Evolutionary conservation across 164 flowering plant species (phyloP).

Genomic region (Vitis cinerea): DNA sequence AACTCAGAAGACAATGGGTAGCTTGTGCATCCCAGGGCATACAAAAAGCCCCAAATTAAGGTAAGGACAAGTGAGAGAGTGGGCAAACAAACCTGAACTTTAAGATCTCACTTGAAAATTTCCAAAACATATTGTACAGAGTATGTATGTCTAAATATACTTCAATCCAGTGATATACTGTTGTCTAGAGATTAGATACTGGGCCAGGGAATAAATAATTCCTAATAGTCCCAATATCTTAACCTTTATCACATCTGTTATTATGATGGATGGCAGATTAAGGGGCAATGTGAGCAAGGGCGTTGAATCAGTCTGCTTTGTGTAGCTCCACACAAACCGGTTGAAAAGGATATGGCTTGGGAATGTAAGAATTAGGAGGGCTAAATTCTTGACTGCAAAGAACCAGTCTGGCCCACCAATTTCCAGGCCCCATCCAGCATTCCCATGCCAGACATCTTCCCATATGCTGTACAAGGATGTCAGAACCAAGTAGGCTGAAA

Average conservation of each 20-base stretch:
- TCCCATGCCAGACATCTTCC: slow-evolving; percentile 93
- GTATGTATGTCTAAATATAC: slow-evolving; percentile 61
- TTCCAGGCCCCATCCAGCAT: slow-evolving; percentile 83
- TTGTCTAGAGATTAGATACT: slow-evolving; percentile 90
- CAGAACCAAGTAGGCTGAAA: slow-evolving; percentile 70
- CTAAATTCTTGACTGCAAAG: slow-evolving; percentile 84
- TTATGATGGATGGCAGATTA: slow-evolving; percentile 74
- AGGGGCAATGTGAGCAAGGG: slow-evolving; percentile 80
- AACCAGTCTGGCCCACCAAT: slow-evolving; percentile 96
- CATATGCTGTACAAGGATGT: slow-evolving; percentile 78
- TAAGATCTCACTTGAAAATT: slow-evolving; percentile 29
- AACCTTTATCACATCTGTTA: slow-evolving; percentile 77
- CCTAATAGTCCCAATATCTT: slow-evolving; percentile 87
- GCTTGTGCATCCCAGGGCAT: neutral
- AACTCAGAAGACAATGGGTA: neutral
- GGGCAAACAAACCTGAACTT: slow-evolving; percentile 15
- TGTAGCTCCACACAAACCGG: slow-evolving; percentile 87
- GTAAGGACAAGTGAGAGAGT: neutral
- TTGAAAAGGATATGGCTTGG: slow-evolving; percentile 95
- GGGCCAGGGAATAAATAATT: slow-evolving; percentile 80
- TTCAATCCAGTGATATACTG: slow-evolving; percentile 83
- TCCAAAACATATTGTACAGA: slow-evolving; percentile 33
- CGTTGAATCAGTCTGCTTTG: slow-evolving; percentile 62
- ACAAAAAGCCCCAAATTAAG: neutral
- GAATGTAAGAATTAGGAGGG: slow-evolving; percentile 83